phyloP scores from a whole-genome alignment of 2,329 filamentous ascomycete species.

The Hypoxylon sp. region DNA sequence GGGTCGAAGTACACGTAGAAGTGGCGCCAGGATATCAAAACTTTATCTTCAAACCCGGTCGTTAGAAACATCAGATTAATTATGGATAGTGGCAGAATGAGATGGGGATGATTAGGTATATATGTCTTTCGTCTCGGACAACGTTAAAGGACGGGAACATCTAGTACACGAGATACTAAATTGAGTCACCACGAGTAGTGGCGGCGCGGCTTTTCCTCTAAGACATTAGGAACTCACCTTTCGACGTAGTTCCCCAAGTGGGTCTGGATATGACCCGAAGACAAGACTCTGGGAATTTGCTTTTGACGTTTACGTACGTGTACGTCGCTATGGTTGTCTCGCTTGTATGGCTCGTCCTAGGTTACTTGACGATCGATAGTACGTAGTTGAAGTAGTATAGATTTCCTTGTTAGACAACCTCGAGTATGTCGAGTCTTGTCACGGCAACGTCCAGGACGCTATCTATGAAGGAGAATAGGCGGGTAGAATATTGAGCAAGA shows the following conservation, averaged over 20 bases:
- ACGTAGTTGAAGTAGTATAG: neutral
- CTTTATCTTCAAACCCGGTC: constrained; percentile 43
- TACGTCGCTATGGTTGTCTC: constrained; percentile 28
- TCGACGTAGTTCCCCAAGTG: constrained; percentile 38
- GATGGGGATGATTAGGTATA: constrained; percentile 37
- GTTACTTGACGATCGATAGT: constrained; percentile 9
- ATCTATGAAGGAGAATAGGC: constrained; percentile 15
- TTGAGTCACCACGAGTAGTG: constrained; percentile 35
- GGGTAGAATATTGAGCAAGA: constrained; percentile 19
- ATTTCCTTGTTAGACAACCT: constrained; percentile 9
- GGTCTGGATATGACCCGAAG: constrained; percentile 38
- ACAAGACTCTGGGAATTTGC: constrained; percentile 15
- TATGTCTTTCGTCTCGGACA: constrained; percentile 17
- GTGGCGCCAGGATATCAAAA: constrained; percentile 50
- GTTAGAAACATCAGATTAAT: constrained; percentile 47
- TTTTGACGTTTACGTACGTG: constrained; percentile 25
- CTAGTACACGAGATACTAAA: constrained; percentile 30
- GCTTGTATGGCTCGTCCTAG: constrained; percentile 28
- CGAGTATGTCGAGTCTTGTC: neutral
- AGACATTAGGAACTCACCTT: constrained; percentile 41
- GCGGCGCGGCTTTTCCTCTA: constrained; percentile 28
- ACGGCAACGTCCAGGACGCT: constrained; percentile 5
- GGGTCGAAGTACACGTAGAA: constrained; percentile 30
- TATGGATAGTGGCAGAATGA: constrained; percentile 38
- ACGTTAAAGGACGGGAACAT: constrained; percentile 15